Conservation (phyloP, 2,329 filamentous ascomycete genomes). For the Dothistroma pini region DNA sequence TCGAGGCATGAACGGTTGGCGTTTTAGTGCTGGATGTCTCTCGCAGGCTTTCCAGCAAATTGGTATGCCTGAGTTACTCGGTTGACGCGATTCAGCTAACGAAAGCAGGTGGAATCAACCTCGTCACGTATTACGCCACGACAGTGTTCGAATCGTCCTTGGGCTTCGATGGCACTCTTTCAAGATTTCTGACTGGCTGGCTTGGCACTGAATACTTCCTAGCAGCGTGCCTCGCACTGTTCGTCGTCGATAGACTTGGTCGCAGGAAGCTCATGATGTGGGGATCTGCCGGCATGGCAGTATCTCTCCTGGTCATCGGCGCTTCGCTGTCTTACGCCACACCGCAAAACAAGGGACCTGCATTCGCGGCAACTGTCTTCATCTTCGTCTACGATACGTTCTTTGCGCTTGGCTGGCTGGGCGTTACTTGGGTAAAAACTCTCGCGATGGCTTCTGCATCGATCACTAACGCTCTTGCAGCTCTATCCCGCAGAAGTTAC, state of each 20-base stretch:
- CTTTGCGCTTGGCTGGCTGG: constrained; percentile 31
- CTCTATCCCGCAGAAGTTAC: constrained; percentile 38
- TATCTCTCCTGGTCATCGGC: constrained; percentile 23
- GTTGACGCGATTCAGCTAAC: not conserved
- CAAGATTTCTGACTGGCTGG: constrained; percentile 22
- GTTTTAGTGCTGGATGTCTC: constrained; percentile 37
- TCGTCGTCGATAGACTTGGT: constrained; percentile 61
- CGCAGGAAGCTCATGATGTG: constrained; percentile 38
- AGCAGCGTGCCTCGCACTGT: constrained; percentile 47
- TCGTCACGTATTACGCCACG: constrained; percentile 39
- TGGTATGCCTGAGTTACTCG: constrained; percentile 17
- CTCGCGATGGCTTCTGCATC: not conserved
- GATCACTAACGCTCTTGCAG: not conserved
- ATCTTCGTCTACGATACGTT: constrained; percentile 24
- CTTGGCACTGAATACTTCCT: constrained; percentile 28
- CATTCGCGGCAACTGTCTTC: constrained; percentile 30
- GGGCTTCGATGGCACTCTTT: constrained; percentile 14
- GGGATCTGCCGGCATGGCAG: constrained; percentile 26
- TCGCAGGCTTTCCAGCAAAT: constrained; percentile 46
- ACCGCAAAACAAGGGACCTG: constrained; percentile 10
- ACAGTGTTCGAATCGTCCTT: constrained; percentile 43
- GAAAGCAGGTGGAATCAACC: constrained; percentile 14
- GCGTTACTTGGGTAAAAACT: constrained; percentile 34
- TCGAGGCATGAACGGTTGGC: constrained; percentile 14
- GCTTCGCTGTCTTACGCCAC: constrained; percentile 11